Evolutionary conservation across 2,329 filamentous ascomycete genomes (phyloP).

Genomic region (Xylaria sp.): DNA sequence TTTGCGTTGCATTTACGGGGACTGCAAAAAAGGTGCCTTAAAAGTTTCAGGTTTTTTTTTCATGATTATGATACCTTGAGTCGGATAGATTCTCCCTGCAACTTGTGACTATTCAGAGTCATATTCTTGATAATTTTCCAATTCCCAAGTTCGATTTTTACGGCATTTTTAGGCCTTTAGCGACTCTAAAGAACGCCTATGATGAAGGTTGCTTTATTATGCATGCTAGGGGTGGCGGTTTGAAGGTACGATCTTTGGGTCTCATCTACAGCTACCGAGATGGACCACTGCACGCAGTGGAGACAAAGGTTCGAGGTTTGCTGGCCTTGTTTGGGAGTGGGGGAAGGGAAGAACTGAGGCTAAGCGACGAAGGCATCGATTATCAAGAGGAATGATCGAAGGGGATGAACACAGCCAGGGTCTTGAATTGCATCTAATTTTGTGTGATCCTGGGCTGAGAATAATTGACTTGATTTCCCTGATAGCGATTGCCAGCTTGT

Average conservation of each 20-base stretch:
- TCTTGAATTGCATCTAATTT: constrained; percentile 40
- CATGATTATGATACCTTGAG: constrained; percentile 57
- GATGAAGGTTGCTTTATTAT: constrained; percentile 35
- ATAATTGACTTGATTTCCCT: constrained; percentile 37
- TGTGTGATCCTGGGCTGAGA: constrained; percentile 33
- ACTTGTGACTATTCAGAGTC: constrained; percentile 45
- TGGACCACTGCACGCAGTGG: constrained; percentile 12
- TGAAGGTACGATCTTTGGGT: not conserved
- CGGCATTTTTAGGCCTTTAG: constrained; percentile 37
- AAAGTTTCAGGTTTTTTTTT: constrained; percentile 55
- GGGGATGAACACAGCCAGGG: constrained; percentile 14
- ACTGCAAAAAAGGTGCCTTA: constrained; percentile 55
- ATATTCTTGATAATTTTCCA: constrained; percentile 39
- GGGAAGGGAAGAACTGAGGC: not conserved
- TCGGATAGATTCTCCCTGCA: constrained; percentile 48
- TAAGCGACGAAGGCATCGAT: constrained; percentile 8
- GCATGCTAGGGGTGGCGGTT: constrained; percentile 16
- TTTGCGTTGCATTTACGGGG: constrained; percentile 58
- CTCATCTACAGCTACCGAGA: constrained; percentile 13
- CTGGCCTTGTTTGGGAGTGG: constrained; percentile 34
- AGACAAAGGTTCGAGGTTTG: constrained; percentile 36
- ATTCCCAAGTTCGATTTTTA: constrained; percentile 42
- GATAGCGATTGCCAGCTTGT: constrained; percentile 21
- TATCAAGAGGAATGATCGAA: constrained; percentile 23
- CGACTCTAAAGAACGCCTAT: constrained; percentile 31